Conservation (phyloP, 2,329 filamentous ascomycete species). For the Cercospora canescens region DNA sequence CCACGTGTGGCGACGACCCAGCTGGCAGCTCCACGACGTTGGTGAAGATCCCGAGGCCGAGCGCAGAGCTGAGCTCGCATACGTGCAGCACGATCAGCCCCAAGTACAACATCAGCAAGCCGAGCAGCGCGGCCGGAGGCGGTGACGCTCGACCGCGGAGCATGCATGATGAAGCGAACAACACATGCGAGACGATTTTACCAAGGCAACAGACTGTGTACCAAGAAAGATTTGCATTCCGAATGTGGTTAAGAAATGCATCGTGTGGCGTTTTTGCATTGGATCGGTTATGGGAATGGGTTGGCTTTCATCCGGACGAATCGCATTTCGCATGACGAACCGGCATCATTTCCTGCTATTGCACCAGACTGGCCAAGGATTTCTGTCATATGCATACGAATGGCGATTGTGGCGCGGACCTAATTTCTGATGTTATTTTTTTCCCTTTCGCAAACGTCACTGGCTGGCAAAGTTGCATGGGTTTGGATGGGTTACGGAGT, state of each 20-base stretch:
- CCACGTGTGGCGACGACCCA: conserved; percentile 34
- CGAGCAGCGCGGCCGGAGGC: conserved; percentile 8
- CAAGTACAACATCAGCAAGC: conserved; percentile 1
- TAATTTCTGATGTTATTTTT: background rate
- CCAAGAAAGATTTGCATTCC: background rate
- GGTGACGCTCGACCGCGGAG: background rate
- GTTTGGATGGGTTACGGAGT: background rate
- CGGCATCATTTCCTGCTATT: background rate
- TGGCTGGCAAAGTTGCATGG: background rate
- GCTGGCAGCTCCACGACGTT: conserved; percentile 30
- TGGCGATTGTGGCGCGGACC: background rate
- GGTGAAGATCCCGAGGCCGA: conserved; percentile 32
- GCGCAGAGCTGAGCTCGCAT: conserved; percentile 24
- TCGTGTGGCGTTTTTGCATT: conserved; percentile 4
- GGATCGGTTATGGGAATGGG: background rate
- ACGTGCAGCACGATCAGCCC: conserved; percentile 11
- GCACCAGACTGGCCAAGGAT: conserved; percentile 1
- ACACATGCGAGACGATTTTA: background rate
- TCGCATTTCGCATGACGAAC: background rate
- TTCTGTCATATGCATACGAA: background rate
- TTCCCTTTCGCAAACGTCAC: background rate
- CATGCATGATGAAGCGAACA: background rate
- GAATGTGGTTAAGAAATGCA: background rate
- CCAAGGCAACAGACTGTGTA: background rate
- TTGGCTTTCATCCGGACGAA: too few species aligned